These are phyloP conservation scores for Phaeodactylum tricornutum DNA, from an alignment of 108 stramenopile genomes.

Conservation along the genomic window DNA sequence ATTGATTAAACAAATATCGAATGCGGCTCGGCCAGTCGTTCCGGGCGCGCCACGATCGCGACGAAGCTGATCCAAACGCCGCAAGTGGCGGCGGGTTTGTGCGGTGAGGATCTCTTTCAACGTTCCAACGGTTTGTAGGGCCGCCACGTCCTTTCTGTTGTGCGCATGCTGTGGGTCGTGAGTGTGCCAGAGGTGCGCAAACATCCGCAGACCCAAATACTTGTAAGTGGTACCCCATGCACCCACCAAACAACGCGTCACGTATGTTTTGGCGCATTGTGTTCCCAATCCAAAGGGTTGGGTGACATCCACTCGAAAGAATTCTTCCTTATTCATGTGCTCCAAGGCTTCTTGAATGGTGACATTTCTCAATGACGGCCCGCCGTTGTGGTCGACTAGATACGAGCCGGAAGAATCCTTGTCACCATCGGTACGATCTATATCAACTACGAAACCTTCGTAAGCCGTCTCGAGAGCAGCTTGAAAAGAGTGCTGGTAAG, in stretches of 20 bases:
- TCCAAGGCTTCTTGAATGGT: slow-evolving; percentile 21
- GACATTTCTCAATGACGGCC: no score
- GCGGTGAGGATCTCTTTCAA: slow-evolving; percentile 18
- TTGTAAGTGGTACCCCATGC: slow-evolving; percentile 78
- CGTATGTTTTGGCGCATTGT: slow-evolving; percentile 61
- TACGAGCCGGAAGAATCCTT: neutral
- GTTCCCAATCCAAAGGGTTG: slow-evolving; percentile 55
- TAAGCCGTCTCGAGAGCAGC: slow-evolving; percentile 30
- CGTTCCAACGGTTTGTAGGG: slow-evolving; percentile 12
- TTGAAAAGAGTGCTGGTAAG: slow-evolving; percentile 26
- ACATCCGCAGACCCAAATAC: slow-evolving; percentile 82
- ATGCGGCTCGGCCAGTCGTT: slow-evolving; percentile 24
- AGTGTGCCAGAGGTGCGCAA: slow-evolving; percentile 65
- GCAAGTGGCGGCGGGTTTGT: slow-evolving; percentile 26
- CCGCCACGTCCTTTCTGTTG: neutral
- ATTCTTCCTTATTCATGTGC: slow-evolving; percentile 13
- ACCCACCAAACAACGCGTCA: slow-evolving; percentile 61
- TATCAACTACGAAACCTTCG: slow-evolving; percentile 39
- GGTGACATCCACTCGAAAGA: slow-evolving; percentile 38
- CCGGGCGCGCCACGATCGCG: slow-evolving; percentile 9
- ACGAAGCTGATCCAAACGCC: slow-evolving; percentile 17
- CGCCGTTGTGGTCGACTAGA: slow-evolving; percentile 2
- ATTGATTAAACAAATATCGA: slow-evolving; percentile 75
- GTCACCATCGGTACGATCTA: no score
- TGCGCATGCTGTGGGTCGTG: neutral